A percentile compares a stretch with the other conserved stretches of the same genome.
phyloP scores from a whole-genome alignment of 495 filamentous ascomycete genomes.

The Rusavskia elegans region DNA sequence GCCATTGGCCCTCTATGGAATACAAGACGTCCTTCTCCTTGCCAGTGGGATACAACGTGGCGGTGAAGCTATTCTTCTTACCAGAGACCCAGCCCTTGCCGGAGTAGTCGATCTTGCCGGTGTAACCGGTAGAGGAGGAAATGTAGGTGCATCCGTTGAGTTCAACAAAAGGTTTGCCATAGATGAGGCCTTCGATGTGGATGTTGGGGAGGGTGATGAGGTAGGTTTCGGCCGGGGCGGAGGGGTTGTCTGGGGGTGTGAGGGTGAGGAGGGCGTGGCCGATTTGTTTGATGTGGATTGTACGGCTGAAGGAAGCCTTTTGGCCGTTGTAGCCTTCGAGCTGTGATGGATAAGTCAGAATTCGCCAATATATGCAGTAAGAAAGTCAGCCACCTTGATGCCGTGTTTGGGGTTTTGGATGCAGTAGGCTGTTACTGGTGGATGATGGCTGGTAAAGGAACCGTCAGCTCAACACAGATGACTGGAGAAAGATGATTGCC shows the following conservation, averaged over 20 bases:
- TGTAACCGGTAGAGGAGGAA: slow-evolving; percentile 67
- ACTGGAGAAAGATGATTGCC: neutral
- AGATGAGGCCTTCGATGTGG: slow-evolving; percentile 88
- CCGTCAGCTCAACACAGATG: neutral
- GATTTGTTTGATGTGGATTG: slow-evolving; percentile 91
- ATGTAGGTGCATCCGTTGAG: slow-evolving; percentile 73
- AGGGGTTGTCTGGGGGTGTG: slow-evolving; percentile 27
- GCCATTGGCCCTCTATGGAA: slow-evolving; percentile 85
- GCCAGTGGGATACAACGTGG: slow-evolving; percentile 57
- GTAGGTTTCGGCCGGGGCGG: slow-evolving; percentile 41
- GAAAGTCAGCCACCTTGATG: slow-evolving; percentile 33
- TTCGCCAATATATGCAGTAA: no score
- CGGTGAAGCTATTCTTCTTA: slow-evolving; percentile 86
- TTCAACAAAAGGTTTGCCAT: slow-evolving; percentile 81
- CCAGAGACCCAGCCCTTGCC: slow-evolving; percentile 88
- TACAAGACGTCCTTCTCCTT: slow-evolving; percentile 73
- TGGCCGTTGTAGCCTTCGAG: slow-evolving; percentile 97
- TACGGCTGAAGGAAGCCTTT: slow-evolving; percentile 82
- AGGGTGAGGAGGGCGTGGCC: slow-evolving; percentile 80
- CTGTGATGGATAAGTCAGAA: slow-evolving; percentile 14
- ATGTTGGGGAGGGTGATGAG: slow-evolving; percentile 84
- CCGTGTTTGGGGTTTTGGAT: slow-evolving; percentile 76
- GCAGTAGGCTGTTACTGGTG: slow-evolving; percentile 89
- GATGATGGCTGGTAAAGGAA: slow-evolving; percentile 58
- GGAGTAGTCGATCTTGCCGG: slow-evolving; percentile 83